Percentiles rank a stretch among this genome's conserved stretches.
These are phyloP conservation scores for Meripilus lineatus DNA, from an alignment of 1,284 basidiomycete genomes.

Conservation along the genomic window DNA sequence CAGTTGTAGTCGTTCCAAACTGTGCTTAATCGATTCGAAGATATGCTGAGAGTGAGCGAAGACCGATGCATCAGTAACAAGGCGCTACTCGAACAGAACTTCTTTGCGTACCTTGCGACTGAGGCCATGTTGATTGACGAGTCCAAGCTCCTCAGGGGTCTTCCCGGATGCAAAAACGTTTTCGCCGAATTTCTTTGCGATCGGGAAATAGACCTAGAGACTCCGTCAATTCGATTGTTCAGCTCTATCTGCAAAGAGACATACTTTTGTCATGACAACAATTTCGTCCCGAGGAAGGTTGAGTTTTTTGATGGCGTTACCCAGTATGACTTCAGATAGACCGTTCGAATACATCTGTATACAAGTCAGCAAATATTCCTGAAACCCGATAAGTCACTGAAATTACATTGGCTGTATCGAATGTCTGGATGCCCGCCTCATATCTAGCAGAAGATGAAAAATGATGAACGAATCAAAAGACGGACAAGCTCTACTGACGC, in stretches of 20 bases:
- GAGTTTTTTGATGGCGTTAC: slow-evolving; percentile 37
- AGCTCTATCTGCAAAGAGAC: slow-evolving; percentile 3
- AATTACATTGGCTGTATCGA: slow-evolving; percentile 43
- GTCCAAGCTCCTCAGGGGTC: slow-evolving; percentile 24
- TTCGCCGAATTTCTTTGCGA: slow-evolving; percentile 39
- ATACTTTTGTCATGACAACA: slow-evolving; percentile 52
- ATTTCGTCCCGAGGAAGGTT: slow-evolving; percentile 51
- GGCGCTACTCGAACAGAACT: background rate
- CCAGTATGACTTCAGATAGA: slow-evolving; percentile 27
- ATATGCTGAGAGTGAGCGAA: slow-evolving; percentile 31
- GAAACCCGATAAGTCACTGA: background rate
- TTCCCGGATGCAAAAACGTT: slow-evolving; percentile 12
- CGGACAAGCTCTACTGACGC: too few species aligned
- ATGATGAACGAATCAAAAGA: too few species aligned
- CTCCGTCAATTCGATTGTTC: background rate
- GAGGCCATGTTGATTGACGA: slow-evolving; percentile 36
- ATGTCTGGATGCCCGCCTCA: slow-evolving; percentile 45
- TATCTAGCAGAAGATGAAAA: too few species aligned
- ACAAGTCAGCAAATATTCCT: background rate
- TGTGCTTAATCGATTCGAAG: slow-evolving; percentile 39
- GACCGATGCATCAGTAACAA: background rate
- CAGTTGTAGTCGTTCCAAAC: slow-evolving; percentile 35
- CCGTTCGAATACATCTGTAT: slow-evolving; percentile 22
- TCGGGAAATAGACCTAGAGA: too few species aligned
- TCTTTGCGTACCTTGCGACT: slow-evolving; percentile 31